Evolutionary conservation across 2,329 filamentous ascomycete genomes (phyloP).

Genomic region (Leptographium flavum): DNA sequence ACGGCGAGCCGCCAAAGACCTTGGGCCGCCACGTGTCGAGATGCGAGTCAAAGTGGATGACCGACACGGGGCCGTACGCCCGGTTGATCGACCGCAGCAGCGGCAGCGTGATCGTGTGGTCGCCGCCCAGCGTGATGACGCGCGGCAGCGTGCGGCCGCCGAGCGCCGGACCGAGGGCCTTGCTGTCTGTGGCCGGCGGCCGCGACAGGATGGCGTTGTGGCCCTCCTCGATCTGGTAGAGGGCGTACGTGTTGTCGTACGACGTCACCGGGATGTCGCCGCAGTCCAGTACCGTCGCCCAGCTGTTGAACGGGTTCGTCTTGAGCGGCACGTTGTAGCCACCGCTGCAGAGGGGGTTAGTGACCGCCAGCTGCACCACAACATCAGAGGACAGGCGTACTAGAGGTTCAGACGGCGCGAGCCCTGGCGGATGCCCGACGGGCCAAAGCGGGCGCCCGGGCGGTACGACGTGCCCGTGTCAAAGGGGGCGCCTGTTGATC

Average conservation of each 20-base stretch:
- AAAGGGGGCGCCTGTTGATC: constrained; percentile 59
- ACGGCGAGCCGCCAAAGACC: constrained; percentile 72
- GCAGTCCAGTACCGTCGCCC: constrained; percentile 69
- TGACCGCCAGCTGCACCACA: neutral
- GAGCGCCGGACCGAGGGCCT: constrained; percentile 52
- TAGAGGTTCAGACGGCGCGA: constrained; percentile 77
- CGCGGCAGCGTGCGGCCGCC: constrained; percentile 64
- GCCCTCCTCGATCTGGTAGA: constrained; percentile 75
- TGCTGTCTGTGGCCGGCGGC: constrained; percentile 52
- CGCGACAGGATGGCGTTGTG: constrained; percentile 64
- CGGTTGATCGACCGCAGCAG: constrained; percentile 45
- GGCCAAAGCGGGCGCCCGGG: constrained; percentile 71
- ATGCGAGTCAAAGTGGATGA: constrained; percentile 50
- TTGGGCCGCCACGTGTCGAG: constrained; percentile 68
- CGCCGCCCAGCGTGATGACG: constrained; percentile 61
- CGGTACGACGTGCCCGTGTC: constrained; percentile 78
- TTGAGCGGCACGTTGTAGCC: constrained; percentile 74
- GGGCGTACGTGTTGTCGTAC: constrained; percentile 72
- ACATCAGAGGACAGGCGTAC: constrained; percentile 33
- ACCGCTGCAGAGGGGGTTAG: constrained; percentile 37
- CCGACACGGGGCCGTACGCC: constrained; percentile 44
- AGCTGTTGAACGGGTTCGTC: constrained; percentile 69
- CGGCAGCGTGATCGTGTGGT: constrained; percentile 48
- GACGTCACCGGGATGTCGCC: constrained; percentile 77
- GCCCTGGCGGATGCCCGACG: constrained; percentile 73